Percentiles rank a stretch among this genome's conserved stretches.
Evolutionary conservation across 2,329 filamentous ascomycete species (phyloP).

Genomic region (Paecilomyces sp.): DNA sequence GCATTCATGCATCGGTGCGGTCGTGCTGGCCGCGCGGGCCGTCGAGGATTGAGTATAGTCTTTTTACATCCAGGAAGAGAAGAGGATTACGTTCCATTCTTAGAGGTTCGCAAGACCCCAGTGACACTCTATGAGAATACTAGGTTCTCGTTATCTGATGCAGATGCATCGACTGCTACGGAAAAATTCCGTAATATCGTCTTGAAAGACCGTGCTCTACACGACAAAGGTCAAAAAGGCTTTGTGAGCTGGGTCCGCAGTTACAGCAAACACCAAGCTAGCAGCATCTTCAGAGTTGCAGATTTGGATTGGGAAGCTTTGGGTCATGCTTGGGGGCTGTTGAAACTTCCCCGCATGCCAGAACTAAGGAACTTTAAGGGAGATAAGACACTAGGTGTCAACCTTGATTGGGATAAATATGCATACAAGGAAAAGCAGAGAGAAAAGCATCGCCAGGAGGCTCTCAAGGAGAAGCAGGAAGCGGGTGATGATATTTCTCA

Average conservation of each 20-base stretch:
- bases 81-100: conserved; percentile 82
- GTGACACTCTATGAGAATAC: conserved; percentile 58
- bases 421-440: conserved; percentile 65
- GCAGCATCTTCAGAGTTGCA: conserved; percentile 76
- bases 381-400: conserved; percentile 54
- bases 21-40: conserved; percentile 56
- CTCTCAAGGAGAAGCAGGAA: conserved; percentile 43
- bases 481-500: conserved; percentile 24
- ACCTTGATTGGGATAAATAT: conserved; percentile 56
- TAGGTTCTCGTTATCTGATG: conserved; percentile 49
- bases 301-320: conserved; percentile 83
- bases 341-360: conserved; percentile 88
- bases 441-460: conserved; percentile 57
- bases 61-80: conserved; percentile 80
- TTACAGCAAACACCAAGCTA: conserved; percentile 85
- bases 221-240: conserved; percentile 82
- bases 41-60: conserved; percentile 73
- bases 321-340: conserved; percentile 75
- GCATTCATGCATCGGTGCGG: conserved; percentile 64
- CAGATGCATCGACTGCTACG: conserved; percentile 53
- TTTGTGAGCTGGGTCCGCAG: conserved; percentile 92
- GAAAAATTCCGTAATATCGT: conserved; percentile 53
- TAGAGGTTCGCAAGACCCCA: conserved; percentile 81
- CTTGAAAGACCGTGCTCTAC: conserved; percentile 56
- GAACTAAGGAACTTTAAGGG: conserved; percentile 70